Evolutionary conservation across 2,329 filamentous ascomycete genomes (phyloP), one percentile per base, ranked within the genome.

Genomic region (Mariannaea elegans): DNA sequence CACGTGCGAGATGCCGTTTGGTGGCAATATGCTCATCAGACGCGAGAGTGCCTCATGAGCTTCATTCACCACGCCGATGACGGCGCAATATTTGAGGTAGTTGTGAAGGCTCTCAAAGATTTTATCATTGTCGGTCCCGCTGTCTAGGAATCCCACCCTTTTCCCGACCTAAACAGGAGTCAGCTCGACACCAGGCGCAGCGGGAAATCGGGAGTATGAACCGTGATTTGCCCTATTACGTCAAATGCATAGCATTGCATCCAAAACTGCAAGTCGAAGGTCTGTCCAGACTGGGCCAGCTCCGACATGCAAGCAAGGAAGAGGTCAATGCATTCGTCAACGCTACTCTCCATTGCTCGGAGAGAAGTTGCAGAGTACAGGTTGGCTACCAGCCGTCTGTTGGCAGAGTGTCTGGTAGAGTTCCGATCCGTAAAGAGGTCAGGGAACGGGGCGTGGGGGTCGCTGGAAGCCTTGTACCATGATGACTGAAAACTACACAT

Each of bases 161-260:
- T 41, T 31, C n/a, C 18, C 49, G 3, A 53, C 3, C 56, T 59
- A 24, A 8, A n/a, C 8, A 24, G 23, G 10, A 2, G 13, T 45
- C 39, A 21, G n/a, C 10, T 21, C 13, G 7, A 54, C 56, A 21
- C 7, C n/a, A n/a, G n/a, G n/a, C n/a, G n/a, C n/a, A n/a, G n/a
- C n/a, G n/a, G n/a, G n/a, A n/a, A n/a, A n/a, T n/a, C n/a, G n/a
- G n/a, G n/a, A n/a, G n/a, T n/a, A n/a, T n/a, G n/a, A n/a, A 54
- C 56, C 10, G 49, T 59, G 5, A 59, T 59, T 31, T 59, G 42
- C 3, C 49, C 44, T n/a, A 59, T 54, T 3, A 59, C 56, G 13
- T 59, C 56, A 18, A 59, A 49, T 12, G 56, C 56, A 38, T 54
- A 59, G 24, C 44, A 49, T 49, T 59, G 56, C 56, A 59, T 59